Evolutionary conservation across 2,329 filamentous ascomycete species (phyloP).

Genomic region (Stagonosporopsis cucurbitacearum): DNA sequence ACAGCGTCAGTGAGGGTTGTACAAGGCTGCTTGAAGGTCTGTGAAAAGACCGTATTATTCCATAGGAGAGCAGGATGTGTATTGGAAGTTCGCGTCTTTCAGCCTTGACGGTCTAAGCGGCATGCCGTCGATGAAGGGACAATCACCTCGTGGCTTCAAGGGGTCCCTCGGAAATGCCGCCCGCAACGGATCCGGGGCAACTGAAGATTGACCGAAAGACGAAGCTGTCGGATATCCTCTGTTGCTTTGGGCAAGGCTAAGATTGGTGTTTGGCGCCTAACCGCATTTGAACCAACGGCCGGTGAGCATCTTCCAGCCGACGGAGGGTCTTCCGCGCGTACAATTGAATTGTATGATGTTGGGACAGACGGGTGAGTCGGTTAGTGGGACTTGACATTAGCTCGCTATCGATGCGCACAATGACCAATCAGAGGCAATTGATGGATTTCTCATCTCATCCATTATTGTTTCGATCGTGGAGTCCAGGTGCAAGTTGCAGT

Average conservation of each 20-base stretch:
- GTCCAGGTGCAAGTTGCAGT: not conserved
- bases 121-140: not conserved
- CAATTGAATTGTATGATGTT: conserved; percentile 11
- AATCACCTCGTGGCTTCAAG: conserved; percentile 4
- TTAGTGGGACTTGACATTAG: conserved; percentile 11
- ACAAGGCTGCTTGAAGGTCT: not conserved
- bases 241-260: not conserved
- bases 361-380: conserved; percentile 2
- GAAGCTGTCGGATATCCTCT: not conserved
- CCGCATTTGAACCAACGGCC: not conserved
- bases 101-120: not conserved
- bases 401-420: not conserved
- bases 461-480: conserved; percentile 6
- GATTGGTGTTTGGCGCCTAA: conserved; percentile 1
- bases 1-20: not conserved
- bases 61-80: too few species aligned
- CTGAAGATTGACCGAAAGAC: not conserved
- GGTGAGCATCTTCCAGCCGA: not conserved
- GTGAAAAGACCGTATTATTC: not conserved
- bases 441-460: not conserved
- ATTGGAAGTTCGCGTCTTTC: not conserved
- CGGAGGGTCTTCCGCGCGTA: conserved; percentile 7
- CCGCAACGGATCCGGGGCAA: not conserved
- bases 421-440: conserved; percentile 2
- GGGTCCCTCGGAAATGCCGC: not conserved